Percentiles rank a stretch among this genome's conserved stretches.
phyloP scores from a whole-genome alignment of 768 basidiomycete genomes.

The Termitomyces sp. region DNA sequence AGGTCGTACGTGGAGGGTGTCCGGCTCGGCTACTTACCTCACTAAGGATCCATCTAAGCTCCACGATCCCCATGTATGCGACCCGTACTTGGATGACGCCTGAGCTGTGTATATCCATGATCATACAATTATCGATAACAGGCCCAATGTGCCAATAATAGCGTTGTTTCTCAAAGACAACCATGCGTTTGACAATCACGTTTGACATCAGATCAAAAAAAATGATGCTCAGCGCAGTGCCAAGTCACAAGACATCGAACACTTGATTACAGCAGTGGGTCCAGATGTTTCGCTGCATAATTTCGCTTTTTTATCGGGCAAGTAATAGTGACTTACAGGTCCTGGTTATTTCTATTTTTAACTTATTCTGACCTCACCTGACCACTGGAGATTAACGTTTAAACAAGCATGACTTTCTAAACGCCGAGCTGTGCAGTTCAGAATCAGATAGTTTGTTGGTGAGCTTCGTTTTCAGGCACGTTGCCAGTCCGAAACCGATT shows the following conservation, averaged over 20 bases:
- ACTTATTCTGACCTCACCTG: not conserved
- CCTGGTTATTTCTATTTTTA: not conserved
- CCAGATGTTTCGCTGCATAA: not conserved
- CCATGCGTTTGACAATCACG: not conserved
- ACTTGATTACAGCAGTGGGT: not conserved
- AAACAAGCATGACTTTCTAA: not conserved
- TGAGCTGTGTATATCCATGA: not conserved
- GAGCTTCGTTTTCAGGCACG: not conserved
- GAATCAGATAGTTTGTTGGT: too few relatives aligned
- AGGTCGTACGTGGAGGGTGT: constrained; percentile 75
- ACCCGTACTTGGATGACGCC: constrained; percentile 36
- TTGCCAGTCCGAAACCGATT: not conserved
- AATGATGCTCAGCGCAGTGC: not conserved
- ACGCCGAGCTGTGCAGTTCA: not conserved
- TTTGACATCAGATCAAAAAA: not conserved
- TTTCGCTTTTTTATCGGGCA: not conserved
- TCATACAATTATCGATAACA: not conserved
- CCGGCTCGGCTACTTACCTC: constrained; percentile 53
- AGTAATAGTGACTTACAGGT: not conserved
- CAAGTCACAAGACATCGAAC: not conserved
- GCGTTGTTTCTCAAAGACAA: not conserved
- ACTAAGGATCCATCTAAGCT: constrained; percentile 59
- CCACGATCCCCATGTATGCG: constrained; percentile 64
- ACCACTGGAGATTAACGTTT: not conserved
- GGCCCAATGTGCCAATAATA: not conserved